These are phyloP conservation scores for Calonectria honghensis DNA, from an alignment of 2,329 filamentous ascomycete species.

Conservation along the genomic window DNA sequence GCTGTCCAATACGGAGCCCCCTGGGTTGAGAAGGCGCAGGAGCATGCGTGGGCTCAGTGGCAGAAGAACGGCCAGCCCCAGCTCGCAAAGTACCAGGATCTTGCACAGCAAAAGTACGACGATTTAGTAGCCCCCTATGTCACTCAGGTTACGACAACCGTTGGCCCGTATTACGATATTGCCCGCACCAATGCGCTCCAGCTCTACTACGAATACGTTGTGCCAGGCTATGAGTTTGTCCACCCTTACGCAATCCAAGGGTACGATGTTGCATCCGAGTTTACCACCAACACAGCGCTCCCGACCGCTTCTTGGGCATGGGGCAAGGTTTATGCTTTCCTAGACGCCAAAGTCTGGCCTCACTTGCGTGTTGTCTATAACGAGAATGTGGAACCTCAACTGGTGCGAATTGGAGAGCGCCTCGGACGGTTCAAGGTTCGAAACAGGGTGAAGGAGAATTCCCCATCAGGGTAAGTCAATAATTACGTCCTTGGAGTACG, in stretches of 20 bases:
- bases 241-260: conserved; percentile 83
- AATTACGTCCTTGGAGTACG: not conserved
- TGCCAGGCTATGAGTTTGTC: conserved; percentile 85
- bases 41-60: conserved; percentile 84
- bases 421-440: conserved; percentile 82
- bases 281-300: conserved; percentile 81
- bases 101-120: conserved; percentile 81
- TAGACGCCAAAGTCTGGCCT: conserved; percentile 87
- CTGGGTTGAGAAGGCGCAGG: conserved; percentile 79
- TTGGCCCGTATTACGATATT: conserved; percentile 84
- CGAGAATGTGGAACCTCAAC: conserved; percentile 95
- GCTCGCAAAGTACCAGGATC: conserved; percentile 77
- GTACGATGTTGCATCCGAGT: conserved; percentile 79
- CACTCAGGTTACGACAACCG: conserved; percentile 72
- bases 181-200: conserved; percentile 78
- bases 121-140: conserved; percentile 84
- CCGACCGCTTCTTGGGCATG: conserved; percentile 84
- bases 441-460: conserved; percentile 58
- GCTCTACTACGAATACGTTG: conserved; percentile 82
- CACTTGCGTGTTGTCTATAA: conserved; percentile 86
- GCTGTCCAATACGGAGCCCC: conserved; percentile 85
- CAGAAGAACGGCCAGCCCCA: conserved; percentile 85
- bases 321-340: conserved; percentile 80
- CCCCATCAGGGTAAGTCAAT: conserved; percentile 43
- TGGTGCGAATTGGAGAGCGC: conserved; percentile 92